Percentiles rank a stretch among this genome's conserved stretches.
Evolutionary conservation across 306 rosid genomes (phyloP).

Genomic region (Ceratonia siliqua): DNA sequence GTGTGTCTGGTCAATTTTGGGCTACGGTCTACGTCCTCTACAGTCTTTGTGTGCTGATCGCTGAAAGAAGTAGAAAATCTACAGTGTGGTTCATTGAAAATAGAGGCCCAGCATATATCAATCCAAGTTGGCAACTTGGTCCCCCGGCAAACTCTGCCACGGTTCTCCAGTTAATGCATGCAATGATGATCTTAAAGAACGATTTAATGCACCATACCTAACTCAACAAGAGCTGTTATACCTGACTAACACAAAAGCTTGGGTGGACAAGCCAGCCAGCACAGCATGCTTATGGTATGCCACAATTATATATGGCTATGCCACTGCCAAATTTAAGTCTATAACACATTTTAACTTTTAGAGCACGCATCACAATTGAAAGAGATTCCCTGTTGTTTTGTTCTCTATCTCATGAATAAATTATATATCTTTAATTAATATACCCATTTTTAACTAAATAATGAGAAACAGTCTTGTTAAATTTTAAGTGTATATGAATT

Average conservation of each 20-base stretch:
- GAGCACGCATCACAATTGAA: neutral
- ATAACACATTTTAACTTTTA: slow-evolving; percentile 14
- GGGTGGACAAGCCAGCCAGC: neutral
- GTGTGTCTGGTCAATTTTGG: neutral
- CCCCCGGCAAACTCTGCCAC: neutral
- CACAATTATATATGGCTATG: neutral
- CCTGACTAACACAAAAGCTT: neutral
- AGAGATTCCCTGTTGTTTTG: neutral
- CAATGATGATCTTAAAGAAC: slow-evolving; percentile 2
- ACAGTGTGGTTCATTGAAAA: neutral
- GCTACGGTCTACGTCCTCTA: neutral
- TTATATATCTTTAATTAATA: neutral
- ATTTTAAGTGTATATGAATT: no score
- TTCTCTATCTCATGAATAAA: neutral
- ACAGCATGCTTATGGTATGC: neutral
- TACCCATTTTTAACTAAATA: neutral
- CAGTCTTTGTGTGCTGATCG: slow-evolving; percentile 3
- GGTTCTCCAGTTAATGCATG: neutral
- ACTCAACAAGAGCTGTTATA: neutral
- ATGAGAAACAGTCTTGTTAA: no score
- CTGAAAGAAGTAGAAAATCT: slow-evolving; percentile 6
- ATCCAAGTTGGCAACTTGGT: neutral
- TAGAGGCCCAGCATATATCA: neutral
- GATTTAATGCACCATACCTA: neutral
- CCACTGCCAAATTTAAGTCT: neutral